Evolutionary conservation across 2,329 filamentous ascomycete genomes (phyloP).

Genomic region (Hymenotorrendiella dingleyae): DNA sequence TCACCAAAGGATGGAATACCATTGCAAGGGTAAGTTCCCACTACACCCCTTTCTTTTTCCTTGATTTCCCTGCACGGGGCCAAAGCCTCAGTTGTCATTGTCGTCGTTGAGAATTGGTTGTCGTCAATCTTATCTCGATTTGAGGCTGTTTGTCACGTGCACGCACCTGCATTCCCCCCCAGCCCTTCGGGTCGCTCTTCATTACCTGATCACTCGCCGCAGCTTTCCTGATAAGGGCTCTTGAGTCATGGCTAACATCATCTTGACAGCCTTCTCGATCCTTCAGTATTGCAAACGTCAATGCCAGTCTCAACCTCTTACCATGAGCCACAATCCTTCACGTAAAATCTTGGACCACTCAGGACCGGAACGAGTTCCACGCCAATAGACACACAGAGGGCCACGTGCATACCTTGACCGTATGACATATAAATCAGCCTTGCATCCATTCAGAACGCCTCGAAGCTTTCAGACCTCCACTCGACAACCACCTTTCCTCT

Average conservation of each 20-base stretch:
- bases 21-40: slow-evolving; percentile 1
- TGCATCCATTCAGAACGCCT: too few relatives aligned
- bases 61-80: not conserved
- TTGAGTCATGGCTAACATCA: slow-evolving; percentile 2
- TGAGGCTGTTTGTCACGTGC: not conserved
- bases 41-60: not conserved
- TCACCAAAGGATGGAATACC: not conserved
- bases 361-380: too few relatives aligned
- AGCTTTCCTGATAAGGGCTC: too few relatives aligned
- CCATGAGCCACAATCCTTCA: slow-evolving; percentile 4
- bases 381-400: not conserved
- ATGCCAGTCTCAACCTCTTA: not conserved
- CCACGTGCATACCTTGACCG: too few relatives aligned
- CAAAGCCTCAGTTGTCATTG: not conserved
- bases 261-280: slow-evolving; percentile 1
- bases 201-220: too few relatives aligned
- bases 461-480: not conserved
- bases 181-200: too few relatives aligned
- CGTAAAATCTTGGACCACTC: too few relatives aligned
- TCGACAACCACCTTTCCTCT: not conserved
- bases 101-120: not conserved
- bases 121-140: not conserved
- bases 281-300: not conserved
- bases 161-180: not conserved
- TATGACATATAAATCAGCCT: not conserved